Percentiles rank a stretch among this genome's conserved stretches.
Evolutionary conservation across 2,329 filamentous ascomycete genomes (phyloP).

Genomic region (Clonostachys byssicola): DNA sequence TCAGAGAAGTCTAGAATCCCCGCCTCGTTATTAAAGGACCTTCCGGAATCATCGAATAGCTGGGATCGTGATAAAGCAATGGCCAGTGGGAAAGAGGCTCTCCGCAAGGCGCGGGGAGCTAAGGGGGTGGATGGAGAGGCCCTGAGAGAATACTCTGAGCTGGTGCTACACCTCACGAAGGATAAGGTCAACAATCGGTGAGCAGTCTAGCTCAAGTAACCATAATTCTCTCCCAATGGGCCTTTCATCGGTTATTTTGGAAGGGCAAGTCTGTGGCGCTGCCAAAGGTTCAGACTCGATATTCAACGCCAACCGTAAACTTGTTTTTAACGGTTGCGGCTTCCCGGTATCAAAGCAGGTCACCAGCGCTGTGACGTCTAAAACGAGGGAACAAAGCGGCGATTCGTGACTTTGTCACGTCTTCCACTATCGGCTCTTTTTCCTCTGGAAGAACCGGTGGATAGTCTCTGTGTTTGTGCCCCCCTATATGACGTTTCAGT

Average conservation of each 20-base stretch:
- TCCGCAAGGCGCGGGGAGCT: slow-evolving; percentile 44
- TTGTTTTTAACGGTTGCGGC: too few species aligned
- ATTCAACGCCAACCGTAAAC: too few species aligned
- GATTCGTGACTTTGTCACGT: neutral
- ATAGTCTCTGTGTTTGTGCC: slow-evolving; percentile 16
- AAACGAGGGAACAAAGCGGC: neutral
- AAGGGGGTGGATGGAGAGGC: slow-evolving; percentile 53
- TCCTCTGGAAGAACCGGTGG: slow-evolving; percentile 28
- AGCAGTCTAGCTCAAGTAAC: slow-evolving; percentile 2
- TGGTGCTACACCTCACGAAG: slow-evolving; percentile 46
- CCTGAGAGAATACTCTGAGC: slow-evolving; percentile 55
- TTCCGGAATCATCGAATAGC: slow-evolving; percentile 21
- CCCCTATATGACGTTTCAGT: slow-evolving; percentile 33
- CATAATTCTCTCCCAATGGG: too few species aligned
- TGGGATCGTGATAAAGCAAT: slow-evolving; percentile 59
- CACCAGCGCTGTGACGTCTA: neutral
- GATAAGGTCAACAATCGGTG: slow-evolving; percentile 6
- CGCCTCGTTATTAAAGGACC: slow-evolving; percentile 23
- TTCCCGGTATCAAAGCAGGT: neutral
- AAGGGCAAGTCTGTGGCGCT: neutral
- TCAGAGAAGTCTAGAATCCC: slow-evolving; percentile 16
- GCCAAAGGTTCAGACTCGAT: too few species aligned
- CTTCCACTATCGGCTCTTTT: neutral
- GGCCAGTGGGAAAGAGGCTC: slow-evolving; percentile 46
- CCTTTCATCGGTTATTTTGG: too few species aligned